phyloP scores from a whole-genome alignment of 305 asterid genomes.

The Withania somnifera region DNA sequence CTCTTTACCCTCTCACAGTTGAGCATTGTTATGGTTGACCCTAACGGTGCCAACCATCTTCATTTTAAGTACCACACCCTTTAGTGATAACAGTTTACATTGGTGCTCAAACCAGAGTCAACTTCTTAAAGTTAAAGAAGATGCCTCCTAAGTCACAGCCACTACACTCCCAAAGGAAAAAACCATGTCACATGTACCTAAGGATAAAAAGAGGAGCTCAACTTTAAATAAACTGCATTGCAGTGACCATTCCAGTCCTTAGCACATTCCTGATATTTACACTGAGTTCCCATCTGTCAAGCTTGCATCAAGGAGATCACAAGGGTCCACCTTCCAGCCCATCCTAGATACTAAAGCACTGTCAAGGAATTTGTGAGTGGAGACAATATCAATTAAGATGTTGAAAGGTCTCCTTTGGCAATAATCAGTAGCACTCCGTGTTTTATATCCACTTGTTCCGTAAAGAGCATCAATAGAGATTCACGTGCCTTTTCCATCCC shows the following conservation, averaged over 20 bases:
- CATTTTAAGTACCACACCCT: background rate
- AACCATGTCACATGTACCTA: background rate
- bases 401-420: background rate
- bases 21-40: background rate
- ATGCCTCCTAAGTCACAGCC: background rate
- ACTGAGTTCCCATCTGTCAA: background rate
- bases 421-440: background rate
- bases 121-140: background rate
- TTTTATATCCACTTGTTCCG: too few species aligned
- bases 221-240: background rate
- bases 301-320: background rate
- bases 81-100: background rate
- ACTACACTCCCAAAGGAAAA: background rate
- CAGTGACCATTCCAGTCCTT: background rate
- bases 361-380: background rate
- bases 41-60: background rate
- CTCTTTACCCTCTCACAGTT: background rate
- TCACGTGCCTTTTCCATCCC: background rate
- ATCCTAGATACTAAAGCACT: background rate
- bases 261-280: background rate
- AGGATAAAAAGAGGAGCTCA: background rate
- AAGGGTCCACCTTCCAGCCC: background rate
- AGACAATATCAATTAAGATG: background rate
- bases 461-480: background rate
- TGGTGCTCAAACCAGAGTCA: background rate